A percentile compares a stretch with the other conserved stretches of the same genome.
phyloP scores from a whole-genome alignment of 1,284 basidiomycete genomes.

The Coniophora puteana region DNA sequence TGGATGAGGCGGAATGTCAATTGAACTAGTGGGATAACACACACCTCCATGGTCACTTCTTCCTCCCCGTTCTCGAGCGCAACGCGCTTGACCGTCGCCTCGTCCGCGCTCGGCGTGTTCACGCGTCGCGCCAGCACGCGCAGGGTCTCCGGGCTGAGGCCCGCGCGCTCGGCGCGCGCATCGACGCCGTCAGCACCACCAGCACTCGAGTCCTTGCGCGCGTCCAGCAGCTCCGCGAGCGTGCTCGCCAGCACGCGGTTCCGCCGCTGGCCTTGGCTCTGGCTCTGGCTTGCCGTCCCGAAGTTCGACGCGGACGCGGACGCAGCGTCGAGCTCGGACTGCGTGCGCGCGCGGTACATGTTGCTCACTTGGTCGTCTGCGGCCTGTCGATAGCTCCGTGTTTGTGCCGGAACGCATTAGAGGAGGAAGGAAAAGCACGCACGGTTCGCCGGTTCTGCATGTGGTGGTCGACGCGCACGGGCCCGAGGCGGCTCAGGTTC shows the following conservation, averaged over 20 bases:
- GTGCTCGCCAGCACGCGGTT: conserved; percentile 55
- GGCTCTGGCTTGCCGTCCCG: conserved; percentile 20
- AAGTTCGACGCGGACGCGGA: conserved; percentile 26
- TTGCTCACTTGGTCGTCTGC: conserved; percentile 36
- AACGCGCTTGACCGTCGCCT: conserved; percentile 41
- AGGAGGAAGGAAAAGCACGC: conserved; percentile 22
- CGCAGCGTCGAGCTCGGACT: conserved; percentile 54
- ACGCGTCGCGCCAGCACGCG: conserved; percentile 58
- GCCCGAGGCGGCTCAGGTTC: conserved; percentile 69
- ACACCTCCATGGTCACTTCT: conserved; percentile 53
- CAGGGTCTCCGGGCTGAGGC: conserved; percentile 53
- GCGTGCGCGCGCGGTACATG: conserved; percentile 48
- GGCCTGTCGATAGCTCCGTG: background rate
- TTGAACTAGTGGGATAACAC: conserved; percentile 17
- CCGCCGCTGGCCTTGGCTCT: too few species aligned
- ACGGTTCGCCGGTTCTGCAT: conserved; percentile 56
- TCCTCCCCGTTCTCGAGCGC: conserved; percentile 60
- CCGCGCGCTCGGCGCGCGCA: conserved; percentile 51
- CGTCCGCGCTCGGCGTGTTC: conserved; percentile 68
- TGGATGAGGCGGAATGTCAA: background rate
- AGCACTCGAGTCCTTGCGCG: conserved; percentile 51
- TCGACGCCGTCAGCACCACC: conserved; percentile 35
- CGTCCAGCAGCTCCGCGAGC: conserved; percentile 62
- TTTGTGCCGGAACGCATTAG: conserved; percentile 14
- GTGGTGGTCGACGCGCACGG: conserved; percentile 68